Conservation (phyloP, 1,139 yeast genomes). For the Yamadazyma friedrichii region DNA sequence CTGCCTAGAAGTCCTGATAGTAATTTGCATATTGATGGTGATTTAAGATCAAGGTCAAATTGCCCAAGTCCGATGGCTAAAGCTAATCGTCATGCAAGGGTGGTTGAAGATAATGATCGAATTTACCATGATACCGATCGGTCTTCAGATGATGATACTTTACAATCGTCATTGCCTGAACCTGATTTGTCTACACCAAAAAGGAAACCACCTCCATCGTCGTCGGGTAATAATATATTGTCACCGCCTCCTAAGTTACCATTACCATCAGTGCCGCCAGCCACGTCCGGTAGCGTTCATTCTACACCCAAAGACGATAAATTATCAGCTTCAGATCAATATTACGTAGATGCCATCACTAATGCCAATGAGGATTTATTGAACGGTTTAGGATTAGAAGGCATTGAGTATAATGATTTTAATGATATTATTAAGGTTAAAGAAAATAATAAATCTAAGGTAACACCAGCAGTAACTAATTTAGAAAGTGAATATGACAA, state of each 20-base stretch:
- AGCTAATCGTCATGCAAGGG: conserved; percentile 48
- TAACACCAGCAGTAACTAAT: conserved; percentile 40
- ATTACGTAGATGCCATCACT: conserved; percentile 15
- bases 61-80: conserved; percentile 45
- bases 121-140: conserved; percentile 8
- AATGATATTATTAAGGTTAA: conserved; percentile 11
- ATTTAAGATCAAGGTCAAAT: conserved; percentile 22
- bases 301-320: conserved; percentile 19
- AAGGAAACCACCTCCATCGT: conserved; percentile 11
- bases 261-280: conserved; percentile 22
- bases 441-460: conserved; percentile 12
- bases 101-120: conserved; percentile 40
- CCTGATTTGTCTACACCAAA: conserved; percentile 20
- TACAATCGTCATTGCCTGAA: conserved; percentile 10
- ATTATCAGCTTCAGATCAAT: conserved; percentile 14
- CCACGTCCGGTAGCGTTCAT: conserved; percentile 6
- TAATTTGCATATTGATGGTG: conserved; percentile 15
- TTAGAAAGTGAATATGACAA: conserved; percentile 24
- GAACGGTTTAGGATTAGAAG: conserved; percentile 43
- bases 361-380: conserved; percentile 22
- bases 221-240: conserved; percentile 6
- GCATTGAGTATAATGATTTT: conserved; percentile 25
- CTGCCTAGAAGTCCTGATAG: conserved; percentile 15
- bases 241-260: conserved; percentile 40
- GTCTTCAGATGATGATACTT: conserved; percentile 5